Conservation (phyloP, 2,329 filamentous ascomycete species). For the Ceratocystis destructans region DNA sequence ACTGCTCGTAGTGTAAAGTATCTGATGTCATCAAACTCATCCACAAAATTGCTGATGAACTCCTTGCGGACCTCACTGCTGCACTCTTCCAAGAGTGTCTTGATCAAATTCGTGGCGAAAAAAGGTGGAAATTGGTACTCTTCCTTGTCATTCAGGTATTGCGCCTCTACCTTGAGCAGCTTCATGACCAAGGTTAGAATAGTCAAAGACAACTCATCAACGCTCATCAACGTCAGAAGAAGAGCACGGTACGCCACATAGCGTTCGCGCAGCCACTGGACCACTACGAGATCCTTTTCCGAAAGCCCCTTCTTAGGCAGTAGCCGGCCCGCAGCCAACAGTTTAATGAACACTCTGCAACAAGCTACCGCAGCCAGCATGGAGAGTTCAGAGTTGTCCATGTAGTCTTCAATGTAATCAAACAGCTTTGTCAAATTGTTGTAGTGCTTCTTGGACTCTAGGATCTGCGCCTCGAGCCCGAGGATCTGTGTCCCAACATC, state of each 20-base stretch:
- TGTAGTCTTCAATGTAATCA: constrained; percentile 35
- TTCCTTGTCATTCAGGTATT: constrained; percentile 44
- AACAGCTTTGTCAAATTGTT: constrained; percentile 74
- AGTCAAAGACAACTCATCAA: constrained; percentile 52
- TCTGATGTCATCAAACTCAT: constrained; percentile 69
- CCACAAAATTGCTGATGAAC: constrained; percentile 65
- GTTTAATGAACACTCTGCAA: constrained; percentile 71
- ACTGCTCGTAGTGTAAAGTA: constrained; percentile 68
- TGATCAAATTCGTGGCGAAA: constrained; percentile 22
- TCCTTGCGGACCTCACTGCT: constrained; percentile 50
- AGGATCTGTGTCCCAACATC: constrained; percentile 52
- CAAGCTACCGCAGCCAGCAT: constrained; percentile 64
- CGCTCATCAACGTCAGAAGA: constrained; percentile 47
- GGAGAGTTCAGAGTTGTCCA: constrained; percentile 40
- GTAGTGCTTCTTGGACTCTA: constrained; percentile 79
- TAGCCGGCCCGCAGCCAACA: constrained; percentile 62
- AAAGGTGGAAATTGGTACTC: constrained; percentile 51
- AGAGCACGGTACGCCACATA: constrained; percentile 55
- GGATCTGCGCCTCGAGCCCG: constrained; percentile 63
- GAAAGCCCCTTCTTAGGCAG: constrained; percentile 49
- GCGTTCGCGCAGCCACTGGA: constrained; percentile 64
- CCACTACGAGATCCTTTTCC: constrained; percentile 61
- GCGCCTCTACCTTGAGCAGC: constrained; percentile 65
- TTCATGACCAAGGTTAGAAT: constrained; percentile 71
- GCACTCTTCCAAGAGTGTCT: constrained; percentile 44